These are phyloP conservation scores for Triticum monococcum DNA, from an alignment of 176 grass and related monocot species.

Conservation along the genomic window DNA sequence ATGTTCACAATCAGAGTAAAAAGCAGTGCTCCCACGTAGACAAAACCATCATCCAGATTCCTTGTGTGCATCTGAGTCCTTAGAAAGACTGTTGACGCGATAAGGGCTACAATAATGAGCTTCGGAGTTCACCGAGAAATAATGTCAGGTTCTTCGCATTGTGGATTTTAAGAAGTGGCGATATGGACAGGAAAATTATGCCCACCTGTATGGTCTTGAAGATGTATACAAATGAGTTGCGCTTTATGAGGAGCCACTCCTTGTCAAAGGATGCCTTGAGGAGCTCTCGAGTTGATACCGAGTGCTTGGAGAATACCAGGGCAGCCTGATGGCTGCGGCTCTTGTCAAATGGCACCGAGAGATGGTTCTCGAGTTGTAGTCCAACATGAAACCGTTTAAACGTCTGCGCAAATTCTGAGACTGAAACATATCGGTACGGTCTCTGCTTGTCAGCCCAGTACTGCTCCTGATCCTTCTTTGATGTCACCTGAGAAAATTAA, in stretches of 20 bases:
- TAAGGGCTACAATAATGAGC: slow-evolving; percentile 74
- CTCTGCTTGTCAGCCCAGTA: slow-evolving; percentile 77
- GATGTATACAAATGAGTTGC: slow-evolving; percentile 96
- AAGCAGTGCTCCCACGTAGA: slow-evolving; percentile 85
- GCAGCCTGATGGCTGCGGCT: slow-evolving; percentile 69
- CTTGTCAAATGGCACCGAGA: slow-evolving; percentile 82
- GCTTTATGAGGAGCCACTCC: slow-evolving; percentile 98
- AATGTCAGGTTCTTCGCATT: background rate
- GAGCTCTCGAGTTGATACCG: slow-evolving; percentile 71
- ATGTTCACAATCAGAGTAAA: slow-evolving; percentile 82
- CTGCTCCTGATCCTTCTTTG: slow-evolving; percentile 96
- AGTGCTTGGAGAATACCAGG: slow-evolving; percentile 75
- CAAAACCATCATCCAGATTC: slow-evolving; percentile 60
- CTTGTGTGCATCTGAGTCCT: slow-evolving; percentile 73
- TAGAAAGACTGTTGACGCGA: slow-evolving; percentile 72
- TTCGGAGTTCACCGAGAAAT: slow-evolving; percentile 24
- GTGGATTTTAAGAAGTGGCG: background rate
- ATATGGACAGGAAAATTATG: background rate
- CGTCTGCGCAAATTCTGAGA: slow-evolving; percentile 65
- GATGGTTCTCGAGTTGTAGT: slow-evolving; percentile 77
- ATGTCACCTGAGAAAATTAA: slow-evolving; percentile 63
- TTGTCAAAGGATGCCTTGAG: slow-evolving; percentile 84
- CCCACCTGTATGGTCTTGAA: slow-evolving; percentile 86
- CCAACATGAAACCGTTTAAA: slow-evolving; percentile 82
- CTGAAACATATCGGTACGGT: slow-evolving; percentile 82